phyloP scores from a whole-genome alignment of 371 early-diverging fungal genomes.

The Saksenaea oblongispora region DNA sequence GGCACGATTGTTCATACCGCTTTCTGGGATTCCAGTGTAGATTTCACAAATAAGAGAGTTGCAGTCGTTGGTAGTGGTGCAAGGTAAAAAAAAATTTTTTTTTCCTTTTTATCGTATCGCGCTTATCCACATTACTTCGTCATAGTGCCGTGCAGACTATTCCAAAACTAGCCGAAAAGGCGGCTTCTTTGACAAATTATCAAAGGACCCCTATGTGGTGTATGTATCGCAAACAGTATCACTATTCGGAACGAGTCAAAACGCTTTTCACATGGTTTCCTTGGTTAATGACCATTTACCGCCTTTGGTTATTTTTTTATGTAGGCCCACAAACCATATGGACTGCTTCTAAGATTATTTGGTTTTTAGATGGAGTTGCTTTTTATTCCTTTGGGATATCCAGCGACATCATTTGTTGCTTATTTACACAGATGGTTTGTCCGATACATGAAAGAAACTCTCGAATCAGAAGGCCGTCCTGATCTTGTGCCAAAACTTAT shows the following conservation, averaged over 20 bases:
- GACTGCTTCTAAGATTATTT: not conserved
- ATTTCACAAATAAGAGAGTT: slow-evolving; percentile 51
- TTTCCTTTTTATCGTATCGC: not conserved
- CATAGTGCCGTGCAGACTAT: slow-evolving; percentile 21
- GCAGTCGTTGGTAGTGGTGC: slow-evolving; percentile 59
- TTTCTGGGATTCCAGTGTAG: slow-evolving; percentile 46
- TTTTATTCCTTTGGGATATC: slow-evolving; percentile 4
- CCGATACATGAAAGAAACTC: slow-evolving; percentile 10
- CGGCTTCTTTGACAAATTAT: slow-evolving; percentile 13
- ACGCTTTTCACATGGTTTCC: slow-evolving; percentile 21
- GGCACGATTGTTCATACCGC: slow-evolving; percentile 53
- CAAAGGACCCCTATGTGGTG: slow-evolving; percentile 26
- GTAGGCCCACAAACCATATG: slow-evolving; percentile 4
- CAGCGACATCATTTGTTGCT: not conserved
- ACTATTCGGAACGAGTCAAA: slow-evolving; percentile 13
- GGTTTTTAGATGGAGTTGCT: slow-evolving; percentile 10
- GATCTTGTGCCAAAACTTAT: slow-evolving; percentile 16
- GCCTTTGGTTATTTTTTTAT: slow-evolving; percentile 10
- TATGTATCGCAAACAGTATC: slow-evolving; percentile 2
- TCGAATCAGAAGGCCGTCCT: slow-evolving; percentile 16
- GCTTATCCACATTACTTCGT: not conserved
- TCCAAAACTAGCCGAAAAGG: slow-evolving; percentile 16
- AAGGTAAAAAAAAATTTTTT: slow-evolving; percentile 29
- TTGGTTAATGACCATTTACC: slow-evolving; percentile 16
- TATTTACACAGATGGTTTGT: not conserved